Conservation (phyloP, 371 early-diverging fungal genomes). For the Haplosporangium sp. region DNA sequence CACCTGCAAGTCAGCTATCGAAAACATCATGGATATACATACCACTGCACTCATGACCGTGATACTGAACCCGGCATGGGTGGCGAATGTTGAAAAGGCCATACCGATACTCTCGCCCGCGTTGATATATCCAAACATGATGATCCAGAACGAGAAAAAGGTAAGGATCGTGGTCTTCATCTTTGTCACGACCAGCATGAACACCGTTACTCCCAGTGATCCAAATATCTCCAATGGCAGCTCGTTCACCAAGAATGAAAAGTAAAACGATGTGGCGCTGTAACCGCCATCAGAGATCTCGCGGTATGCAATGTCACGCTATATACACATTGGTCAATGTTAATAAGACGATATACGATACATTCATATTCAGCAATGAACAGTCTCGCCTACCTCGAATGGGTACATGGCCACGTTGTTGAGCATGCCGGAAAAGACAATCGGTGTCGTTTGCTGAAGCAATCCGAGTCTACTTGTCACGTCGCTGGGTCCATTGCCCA, state of each 20-base stretch:
- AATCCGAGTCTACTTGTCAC: conserved; percentile 41
- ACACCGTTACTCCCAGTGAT: conserved; percentile 40
- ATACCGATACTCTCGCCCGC: conserved; percentile 49
- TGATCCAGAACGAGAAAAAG: conserved; percentile 48
- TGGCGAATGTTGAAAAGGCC: conserved; percentile 45
- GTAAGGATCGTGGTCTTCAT: conserved; percentile 39
- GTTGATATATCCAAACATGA: conserved; percentile 54
- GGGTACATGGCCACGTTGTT: conserved; percentile 54
- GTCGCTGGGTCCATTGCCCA: conserved; percentile 25
- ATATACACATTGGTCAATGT: neutral
- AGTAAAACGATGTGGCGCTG: conserved; percentile 42
- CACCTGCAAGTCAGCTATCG: neutral
- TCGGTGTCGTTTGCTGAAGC: conserved; percentile 43
- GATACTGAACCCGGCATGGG: conserved; percentile 50
- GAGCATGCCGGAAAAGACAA: conserved; percentile 51
- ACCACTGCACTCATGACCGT: conserved; percentile 52
- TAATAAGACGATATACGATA: no score
- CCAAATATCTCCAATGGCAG: conserved; percentile 37
- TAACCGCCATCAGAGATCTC: conserved; percentile 52
- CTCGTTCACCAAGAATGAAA: conserved; percentile 47
- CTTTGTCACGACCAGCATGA: conserved; percentile 38
- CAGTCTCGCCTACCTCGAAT: conserved; percentile 31
- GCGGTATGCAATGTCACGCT: conserved; percentile 50
- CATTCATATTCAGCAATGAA: neutral
- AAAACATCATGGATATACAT: neutral